Base-by-base conservation (phyloP, 208 protist species). In the Acanthamoeba culbertsoni region DNA sequence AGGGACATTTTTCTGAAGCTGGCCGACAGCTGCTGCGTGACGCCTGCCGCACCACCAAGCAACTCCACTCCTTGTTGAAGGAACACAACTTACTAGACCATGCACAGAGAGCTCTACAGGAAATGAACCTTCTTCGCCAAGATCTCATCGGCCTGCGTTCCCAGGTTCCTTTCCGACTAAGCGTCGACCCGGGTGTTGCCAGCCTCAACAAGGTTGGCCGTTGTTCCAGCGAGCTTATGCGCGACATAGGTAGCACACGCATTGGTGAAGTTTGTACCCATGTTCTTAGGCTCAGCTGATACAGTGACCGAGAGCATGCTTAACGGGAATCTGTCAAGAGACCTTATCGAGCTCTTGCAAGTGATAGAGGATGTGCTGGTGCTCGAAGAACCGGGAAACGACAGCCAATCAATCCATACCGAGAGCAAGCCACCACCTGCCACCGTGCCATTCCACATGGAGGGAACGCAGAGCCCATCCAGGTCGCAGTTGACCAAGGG, bases 401-500 rank as follows among this genome's bases (percentile, higher is more conserved):
- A n/a, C n/a, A n/a, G n/a, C n/a, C n/a, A n/a, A n/a, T n/a, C n/a
- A n/a, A n/a, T n/a, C n/a, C n/a, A n/a, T n/a, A n/a, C n/a, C n/a
- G n/a, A n/a, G n/a, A n/a, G n/a, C n/a, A n/a, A n/a, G n/a, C n/a
- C n/a, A n/a, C n/a, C n/a, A n/a, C n/a, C 55, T 63, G 55, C 23
- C 6, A 55, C 48, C 12, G 48, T 55, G 48, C 48, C 18, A 18
- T 26, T n/a, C 65, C 33, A 75, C 33, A 75, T 8, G 12, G 59
- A 33, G 59, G 12, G 7, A n/a, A n/a, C 7, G n/a, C 8, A 26
- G 28, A n/a, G 7, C 18, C 68, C 68, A 2, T 79, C 68, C 1
- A 10, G 18, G 16, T 79, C 68, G 42, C 68, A 79, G 68, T 35
- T 79, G 68, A 79, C 37, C 68, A 79, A 79, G 68, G 68, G 68